These are phyloP conservation scores for Heliosperma pusillum DNA, from an alignment of 148 eudicot genomes.

Conservation along the genomic window DNA sequence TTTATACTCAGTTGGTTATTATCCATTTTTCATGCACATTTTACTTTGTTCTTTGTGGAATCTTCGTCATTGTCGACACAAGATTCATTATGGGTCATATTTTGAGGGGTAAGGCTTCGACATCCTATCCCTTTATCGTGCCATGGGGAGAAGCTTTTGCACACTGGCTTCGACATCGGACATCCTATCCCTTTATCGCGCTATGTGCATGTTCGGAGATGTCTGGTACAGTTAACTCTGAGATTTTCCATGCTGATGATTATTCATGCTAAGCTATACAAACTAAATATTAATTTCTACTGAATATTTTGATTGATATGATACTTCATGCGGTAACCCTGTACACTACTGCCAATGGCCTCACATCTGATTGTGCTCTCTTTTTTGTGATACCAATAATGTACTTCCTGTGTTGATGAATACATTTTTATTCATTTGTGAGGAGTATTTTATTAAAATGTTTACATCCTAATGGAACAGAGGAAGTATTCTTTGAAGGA, in stretches of 20 bases:
- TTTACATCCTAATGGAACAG: too few species aligned
- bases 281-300: background rate
- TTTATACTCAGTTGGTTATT: background rate
- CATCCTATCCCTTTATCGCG: too few species aligned
- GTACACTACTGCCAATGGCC: background rate
- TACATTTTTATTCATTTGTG: too few species aligned
- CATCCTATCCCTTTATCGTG: too few species aligned
- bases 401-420: too few species aligned
- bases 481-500: background rate
- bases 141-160: too few species aligned
- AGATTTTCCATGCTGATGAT: background rate
- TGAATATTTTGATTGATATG: background rate
- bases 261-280: background rate
- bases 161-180: too few species aligned
- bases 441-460: too few species aligned
- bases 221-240: background rate
- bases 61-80: background rate
- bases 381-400: background rate
- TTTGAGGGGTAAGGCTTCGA: too few species aligned
- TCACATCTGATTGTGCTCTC: background rate
- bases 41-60: background rate
- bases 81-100: background rate
- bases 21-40: conserved; percentile 6
- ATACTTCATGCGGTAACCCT: background rate
- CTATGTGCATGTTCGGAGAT: background rate